Evolutionary conservation across 345 rosid genomes (phyloP).

Genomic region (Rhodomyrtus tomentosa): DNA sequence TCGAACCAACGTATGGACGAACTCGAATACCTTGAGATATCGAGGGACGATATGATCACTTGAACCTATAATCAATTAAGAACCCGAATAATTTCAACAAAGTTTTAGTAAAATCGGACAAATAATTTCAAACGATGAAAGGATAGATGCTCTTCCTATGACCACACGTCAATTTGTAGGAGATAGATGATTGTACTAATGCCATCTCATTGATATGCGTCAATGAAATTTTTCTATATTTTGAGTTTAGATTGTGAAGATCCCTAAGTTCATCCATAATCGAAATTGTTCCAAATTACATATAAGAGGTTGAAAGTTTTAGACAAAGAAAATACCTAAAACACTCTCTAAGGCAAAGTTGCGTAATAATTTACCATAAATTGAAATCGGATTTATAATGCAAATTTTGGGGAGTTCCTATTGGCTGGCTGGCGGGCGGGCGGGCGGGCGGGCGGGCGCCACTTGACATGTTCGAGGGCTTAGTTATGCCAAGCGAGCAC

Average conservation of each 20-base stretch:
- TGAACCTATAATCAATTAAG: not conserved
- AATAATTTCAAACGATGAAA: not conserved
- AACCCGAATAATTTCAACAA: not conserved
- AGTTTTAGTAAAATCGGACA: not conserved
- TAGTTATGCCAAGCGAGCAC: not conserved
- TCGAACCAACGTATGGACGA: too few species aligned
- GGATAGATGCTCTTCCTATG: not conserved
- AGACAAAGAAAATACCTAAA: not conserved
- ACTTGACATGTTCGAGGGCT: not conserved
- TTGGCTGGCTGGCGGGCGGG: rapidly evolving
- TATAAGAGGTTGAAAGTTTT: not conserved
- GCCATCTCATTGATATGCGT: too few species aligned
- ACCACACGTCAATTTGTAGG: not conserved
- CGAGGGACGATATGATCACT: not conserved
- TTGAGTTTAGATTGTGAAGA: too few species aligned
- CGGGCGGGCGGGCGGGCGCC: rapidly evolving
- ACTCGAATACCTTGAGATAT: not conserved
- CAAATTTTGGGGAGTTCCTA: not conserved
- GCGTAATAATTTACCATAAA: not conserved
- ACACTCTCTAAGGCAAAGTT: not conserved
- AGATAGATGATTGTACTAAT: not conserved
- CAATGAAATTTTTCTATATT: too few species aligned
- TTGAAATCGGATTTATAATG: not conserved
- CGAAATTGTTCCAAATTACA: not conserved
- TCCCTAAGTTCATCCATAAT: not conserved